Percentiles rank a stretch among this genome's conserved stretches.
Conservation (phyloP, 139 green algal species). For the Coelastrella sp. region DNA sequence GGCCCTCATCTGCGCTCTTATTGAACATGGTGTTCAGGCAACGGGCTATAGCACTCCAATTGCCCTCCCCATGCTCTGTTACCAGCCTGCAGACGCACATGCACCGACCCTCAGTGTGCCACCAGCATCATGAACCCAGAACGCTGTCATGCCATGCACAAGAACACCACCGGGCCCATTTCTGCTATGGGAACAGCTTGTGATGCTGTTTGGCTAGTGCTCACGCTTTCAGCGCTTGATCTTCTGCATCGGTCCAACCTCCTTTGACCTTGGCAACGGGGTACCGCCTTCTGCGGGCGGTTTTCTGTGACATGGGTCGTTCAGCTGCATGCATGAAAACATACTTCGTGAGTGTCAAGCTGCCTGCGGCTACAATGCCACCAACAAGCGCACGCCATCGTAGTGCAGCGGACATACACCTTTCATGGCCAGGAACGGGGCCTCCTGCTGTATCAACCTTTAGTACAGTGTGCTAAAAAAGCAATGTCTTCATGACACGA, state of each 20-base stretch:
- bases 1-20: constrained; percentile 64
- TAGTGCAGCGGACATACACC: background rate
- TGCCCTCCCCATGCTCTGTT: constrained; percentile 72
- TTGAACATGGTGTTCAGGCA: constrained; percentile 58
- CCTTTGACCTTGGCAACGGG: constrained; percentile 63
- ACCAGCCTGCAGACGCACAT: constrained; percentile 69
- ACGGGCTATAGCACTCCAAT: constrained; percentile 77
- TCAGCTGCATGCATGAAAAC: too few species aligned
- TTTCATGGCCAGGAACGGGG: background rate
- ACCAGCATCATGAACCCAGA: background rate
- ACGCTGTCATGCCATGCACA: background rate
- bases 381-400: background rate
- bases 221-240: constrained; percentile 48
- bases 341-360: too few species aligned
- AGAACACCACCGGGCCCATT: too few species aligned
- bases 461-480: too few species aligned
- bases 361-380: background rate
- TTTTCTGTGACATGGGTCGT: constrained; percentile 5
- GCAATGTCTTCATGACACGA: background rate
- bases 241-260: constrained; percentile 57
- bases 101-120: background rate
- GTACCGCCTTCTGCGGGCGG: constrained; percentile 46
- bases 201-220: background rate
- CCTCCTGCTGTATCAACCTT: too few species aligned
- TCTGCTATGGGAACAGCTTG: background rate